Base-by-base conservation (phyloP, 495 filamentous ascomycete species). In the Aspergillus affinis region DNA sequence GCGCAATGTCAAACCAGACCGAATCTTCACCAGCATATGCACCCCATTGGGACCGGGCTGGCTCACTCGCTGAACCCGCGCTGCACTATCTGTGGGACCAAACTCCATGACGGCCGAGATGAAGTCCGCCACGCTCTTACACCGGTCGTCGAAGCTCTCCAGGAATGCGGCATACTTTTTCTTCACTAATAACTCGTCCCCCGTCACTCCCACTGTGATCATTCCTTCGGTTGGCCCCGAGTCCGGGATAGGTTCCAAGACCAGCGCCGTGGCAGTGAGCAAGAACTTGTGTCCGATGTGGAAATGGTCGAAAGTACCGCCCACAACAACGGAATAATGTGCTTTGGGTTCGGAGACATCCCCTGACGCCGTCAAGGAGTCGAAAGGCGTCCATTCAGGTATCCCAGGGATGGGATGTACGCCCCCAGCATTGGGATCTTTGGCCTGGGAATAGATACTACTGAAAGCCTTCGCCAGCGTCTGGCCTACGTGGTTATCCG, bases 211-310 rank as follows among this genome's bases (percentile, higher is more conserved):
- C 41, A 97, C 81, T 49, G 88, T 88, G 65, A 94, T 81, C 17
- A 66, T 44, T 30, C 80, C 82, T 41, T 82, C 78, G 21, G 61
- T 41, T 45, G 51, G 29, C 20, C 65, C 55, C 21, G 66, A 62
- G 4, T 69, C 55, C 66, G 57, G 68, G 4, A 71, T 65, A 3
- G 80, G 75, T 3, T 84, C 81, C 18, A 93, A 72, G 10, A 90
- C 78, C 52, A 97, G 78, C 5, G 89, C 88, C 9, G 86, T 89
- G 65, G 93, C 93, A 8, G 93, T 93, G 41, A 98, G 79, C 7
- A 98, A 84, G 21, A 97, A 81, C 69, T 97, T 97, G 78, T 98
- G 94, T n/a, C 94, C 94, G 27, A 90, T 84, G 69, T 98, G 94
- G 44, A 98, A 84, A 74, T 98, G 91, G 73, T 98, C 94, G 70